phyloP scores from a whole-genome alignment of 2,329 filamentous ascomycete species.

The Fusarium robinianum region DNA sequence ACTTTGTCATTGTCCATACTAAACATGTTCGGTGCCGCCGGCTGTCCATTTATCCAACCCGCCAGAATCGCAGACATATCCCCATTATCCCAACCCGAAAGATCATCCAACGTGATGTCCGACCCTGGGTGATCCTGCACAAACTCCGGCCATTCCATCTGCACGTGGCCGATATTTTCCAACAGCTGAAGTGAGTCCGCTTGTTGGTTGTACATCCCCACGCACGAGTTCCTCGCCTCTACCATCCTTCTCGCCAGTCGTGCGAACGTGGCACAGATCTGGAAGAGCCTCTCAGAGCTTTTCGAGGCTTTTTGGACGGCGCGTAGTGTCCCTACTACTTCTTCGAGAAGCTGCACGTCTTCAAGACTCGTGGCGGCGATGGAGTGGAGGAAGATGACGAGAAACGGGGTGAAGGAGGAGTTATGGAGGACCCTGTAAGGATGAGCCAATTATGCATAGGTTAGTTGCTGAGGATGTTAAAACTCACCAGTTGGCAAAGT shows the following conservation, averaged over 20 bases:
- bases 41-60: conserved; percentile 26
- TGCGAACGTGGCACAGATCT: conserved; percentile 23
- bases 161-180: conserved; percentile 14
- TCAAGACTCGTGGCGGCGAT: conserved; percentile 14
- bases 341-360: conserved; percentile 11
- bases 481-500: conserved; percentile 28
- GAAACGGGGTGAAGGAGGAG: conserved; percentile 26
- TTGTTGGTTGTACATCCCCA: conserved; percentile 24
- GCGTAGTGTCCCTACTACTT: conserved; percentile 22
- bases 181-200: conserved; percentile 21
- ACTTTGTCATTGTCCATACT: conserved; percentile 19
- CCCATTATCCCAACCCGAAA: conserved; percentile 13
- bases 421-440: conserved; percentile 25
- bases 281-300: conserved; percentile 22
- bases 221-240: conserved; percentile 21
- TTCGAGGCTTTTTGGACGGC: conserved; percentile 14
- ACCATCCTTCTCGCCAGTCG: conserved; percentile 22
- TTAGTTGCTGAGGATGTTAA: not conserved
- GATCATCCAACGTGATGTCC: not conserved
- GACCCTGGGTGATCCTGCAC: not conserved
- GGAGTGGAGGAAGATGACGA: conserved; percentile 27
- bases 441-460: conserved; percentile 14
- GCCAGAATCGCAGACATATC: conserved; percentile 27
- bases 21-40: conserved; percentile 22
- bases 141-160: conserved; percentile 9